These are phyloP conservation scores for Claviceps paspali DNA, from an alignment of 2,329 filamentous ascomycete genomes.

Conservation along the genomic window DNA sequence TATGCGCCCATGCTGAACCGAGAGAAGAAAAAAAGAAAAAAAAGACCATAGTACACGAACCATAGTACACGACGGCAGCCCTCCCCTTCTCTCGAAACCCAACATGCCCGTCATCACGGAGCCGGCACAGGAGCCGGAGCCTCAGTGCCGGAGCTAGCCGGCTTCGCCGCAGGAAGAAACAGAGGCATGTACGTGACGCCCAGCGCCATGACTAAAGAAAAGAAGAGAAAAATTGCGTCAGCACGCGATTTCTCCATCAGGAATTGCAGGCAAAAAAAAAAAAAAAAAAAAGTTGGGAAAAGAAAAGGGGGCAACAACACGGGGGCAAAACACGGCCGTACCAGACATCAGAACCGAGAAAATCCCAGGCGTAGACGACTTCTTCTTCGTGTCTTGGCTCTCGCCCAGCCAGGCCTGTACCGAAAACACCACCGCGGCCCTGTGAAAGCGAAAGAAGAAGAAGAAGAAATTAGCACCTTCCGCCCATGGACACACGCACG, in stretches of 20 bases:
- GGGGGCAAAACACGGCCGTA: slow-evolving; percentile 23
- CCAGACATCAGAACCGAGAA: slow-evolving; percentile 68
- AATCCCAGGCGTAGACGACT: slow-evolving; percentile 47
- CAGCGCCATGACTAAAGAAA: slow-evolving; percentile 40
- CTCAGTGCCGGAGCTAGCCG: slow-evolving; percentile 18
- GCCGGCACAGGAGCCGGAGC: slow-evolving; percentile 14
- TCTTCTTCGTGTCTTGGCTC: slow-evolving; percentile 51
- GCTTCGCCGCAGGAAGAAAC: slow-evolving; percentile 26
- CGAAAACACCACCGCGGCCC: slow-evolving; percentile 59
- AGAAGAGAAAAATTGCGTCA: neutral
- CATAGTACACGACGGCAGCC: too few species aligned
- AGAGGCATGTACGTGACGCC: slow-evolving; percentile 35
- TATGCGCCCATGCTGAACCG: too few species aligned
- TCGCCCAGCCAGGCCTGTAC: slow-evolving; percentile 66
- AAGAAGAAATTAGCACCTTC: too few species aligned
- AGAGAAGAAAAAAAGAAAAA: neutral
- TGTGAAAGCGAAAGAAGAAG: too few species aligned
- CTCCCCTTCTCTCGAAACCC: neutral
- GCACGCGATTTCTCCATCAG: too few species aligned
- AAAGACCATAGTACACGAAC: too few species aligned
- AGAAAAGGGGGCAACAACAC: neutral
- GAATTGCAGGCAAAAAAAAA: neutral
- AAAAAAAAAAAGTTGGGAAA: neutral
- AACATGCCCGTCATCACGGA: slow-evolving; percentile 5
- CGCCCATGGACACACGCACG: too few species aligned